These are phyloP conservation scores for Arachis stenosperma DNA, from an alignment of 306 rosid species.

Conservation along the genomic window DNA sequence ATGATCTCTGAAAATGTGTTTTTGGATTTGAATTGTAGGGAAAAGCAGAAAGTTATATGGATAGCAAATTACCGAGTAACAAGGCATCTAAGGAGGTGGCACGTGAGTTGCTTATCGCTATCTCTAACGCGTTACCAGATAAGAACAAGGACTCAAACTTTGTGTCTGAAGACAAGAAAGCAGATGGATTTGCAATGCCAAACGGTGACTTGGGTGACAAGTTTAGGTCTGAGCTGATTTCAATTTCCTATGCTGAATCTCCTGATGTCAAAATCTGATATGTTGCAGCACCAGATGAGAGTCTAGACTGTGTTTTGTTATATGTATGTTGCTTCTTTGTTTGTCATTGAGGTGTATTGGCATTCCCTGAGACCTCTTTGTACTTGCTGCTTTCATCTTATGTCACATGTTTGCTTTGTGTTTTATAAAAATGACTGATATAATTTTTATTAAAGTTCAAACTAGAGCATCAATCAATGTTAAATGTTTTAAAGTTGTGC, in stretches of 20 bases:
- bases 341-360: neutral
- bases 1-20: conserved; percentile 15
- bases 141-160: conserved; percentile 26
- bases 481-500: neutral
- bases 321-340: neutral
- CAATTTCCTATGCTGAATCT: conserved; percentile 45
- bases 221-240: conserved; percentile 48
- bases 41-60: conserved; percentile 44
- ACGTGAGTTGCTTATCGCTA: conserved; percentile 48
- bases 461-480: conserved; percentile 2
- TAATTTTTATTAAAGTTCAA: neutral
- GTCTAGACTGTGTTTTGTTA: neutral
- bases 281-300: conserved; percentile 18
- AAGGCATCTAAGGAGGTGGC: conserved; percentile 44
- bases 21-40: conserved; percentile 40
- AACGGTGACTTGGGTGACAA: conserved; percentile 37
- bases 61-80: conserved; percentile 42
- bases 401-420: neutral
- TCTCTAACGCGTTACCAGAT: conserved; percentile 45
- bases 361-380: neutral
- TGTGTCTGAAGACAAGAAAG: conserved; percentile 37
- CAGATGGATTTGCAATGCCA: conserved; percentile 24
- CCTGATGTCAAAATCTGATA: conserved; percentile 41
- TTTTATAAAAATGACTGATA: conserved; percentile 10
- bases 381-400: conserved; percentile 1